These are phyloP conservation scores for Pezicula carpinea DNA, from an alignment of 2,329 filamentous ascomycete species.

Conservation along the genomic window DNA sequence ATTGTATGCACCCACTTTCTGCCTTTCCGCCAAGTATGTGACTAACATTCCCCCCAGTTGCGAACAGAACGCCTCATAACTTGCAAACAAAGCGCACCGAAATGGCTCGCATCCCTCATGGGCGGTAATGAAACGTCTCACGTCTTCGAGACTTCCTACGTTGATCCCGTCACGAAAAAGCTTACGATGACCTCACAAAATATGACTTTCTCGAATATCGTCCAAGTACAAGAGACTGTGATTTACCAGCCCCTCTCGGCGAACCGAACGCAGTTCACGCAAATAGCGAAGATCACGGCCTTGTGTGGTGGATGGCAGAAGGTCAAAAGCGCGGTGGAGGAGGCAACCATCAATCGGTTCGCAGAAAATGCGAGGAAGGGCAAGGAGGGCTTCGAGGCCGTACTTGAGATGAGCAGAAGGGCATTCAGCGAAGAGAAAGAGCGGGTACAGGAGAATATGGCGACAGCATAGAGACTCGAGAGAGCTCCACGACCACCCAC, in stretches of 20 bases:
- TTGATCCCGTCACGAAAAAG: conserved; percentile 76
- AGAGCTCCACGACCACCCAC: background rate
- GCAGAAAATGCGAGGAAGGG: conserved; percentile 87
- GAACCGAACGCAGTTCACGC: conserved; percentile 72
- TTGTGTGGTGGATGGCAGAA: conserved; percentile 96
- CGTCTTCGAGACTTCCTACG: conserved; percentile 94
- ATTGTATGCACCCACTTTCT: conserved; percentile 47
- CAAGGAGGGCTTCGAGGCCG: conserved; percentile 89
- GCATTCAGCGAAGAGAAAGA: conserved; percentile 89
- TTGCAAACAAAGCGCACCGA: conserved; percentile 62
- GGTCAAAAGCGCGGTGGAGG: conserved; percentile 94
- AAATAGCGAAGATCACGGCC: conserved; percentile 89
- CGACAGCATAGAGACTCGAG: background rate
- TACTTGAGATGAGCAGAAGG: conserved; percentile 86
- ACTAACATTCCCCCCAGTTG: conserved; percentile 39
- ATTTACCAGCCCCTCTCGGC: conserved; percentile 63
- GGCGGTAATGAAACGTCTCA: conserved; percentile 77
- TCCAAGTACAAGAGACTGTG: conserved; percentile 91
- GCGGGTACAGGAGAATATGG: conserved; percentile 32
- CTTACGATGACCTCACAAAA: conserved; percentile 98
- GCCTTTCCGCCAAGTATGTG: background rate
- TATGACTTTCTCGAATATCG: conserved; percentile 84
- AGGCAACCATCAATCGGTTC: conserved; percentile 83
- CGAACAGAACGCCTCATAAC: conserved; percentile 67
- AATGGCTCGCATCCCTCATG: conserved; percentile 77